phyloP scores from a whole-genome alignment of 176 grass and related monocot genomes.

The Eleusine indica region DNA sequence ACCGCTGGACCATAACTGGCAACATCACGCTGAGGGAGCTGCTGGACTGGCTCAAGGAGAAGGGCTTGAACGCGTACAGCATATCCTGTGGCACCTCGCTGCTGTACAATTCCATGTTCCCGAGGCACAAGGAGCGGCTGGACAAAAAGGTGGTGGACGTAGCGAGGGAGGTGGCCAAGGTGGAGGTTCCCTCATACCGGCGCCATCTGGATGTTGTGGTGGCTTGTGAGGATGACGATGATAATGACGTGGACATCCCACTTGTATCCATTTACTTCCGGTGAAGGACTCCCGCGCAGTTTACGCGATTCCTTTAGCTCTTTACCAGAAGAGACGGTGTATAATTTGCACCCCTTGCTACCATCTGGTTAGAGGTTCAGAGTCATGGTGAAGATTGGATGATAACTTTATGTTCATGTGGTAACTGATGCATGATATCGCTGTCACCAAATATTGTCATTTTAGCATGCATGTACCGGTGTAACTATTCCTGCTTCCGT shows the following conservation, averaged over 20 bases:
- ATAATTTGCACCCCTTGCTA: background rate
- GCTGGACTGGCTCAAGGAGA: conserved; percentile 76
- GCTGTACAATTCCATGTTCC: conserved; percentile 95
- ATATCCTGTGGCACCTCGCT: conserved; percentile 80
- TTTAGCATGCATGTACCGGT: background rate
- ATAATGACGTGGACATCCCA: conserved; percentile 87
- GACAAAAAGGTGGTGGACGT: conserved; percentile 73
- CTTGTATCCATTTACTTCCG: conserved; percentile 75
- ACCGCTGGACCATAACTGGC: conserved; percentile 76
- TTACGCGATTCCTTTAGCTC: background rate
- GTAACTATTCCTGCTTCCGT: no score
- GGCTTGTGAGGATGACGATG: conserved; percentile 84
- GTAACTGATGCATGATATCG: conserved; percentile 6
- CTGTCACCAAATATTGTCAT: background rate
- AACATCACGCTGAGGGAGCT: conserved; percentile 75
- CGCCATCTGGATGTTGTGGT: conserved; percentile 75
- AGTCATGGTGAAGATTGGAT: background rate
- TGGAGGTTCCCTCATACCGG: conserved; percentile 73
- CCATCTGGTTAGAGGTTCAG: no score
- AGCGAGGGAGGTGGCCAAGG: conserved; percentile 71
- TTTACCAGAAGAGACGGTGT: background rate
- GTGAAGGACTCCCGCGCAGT: conserved; percentile 36
- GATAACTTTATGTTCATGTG: conserved; percentile 11
- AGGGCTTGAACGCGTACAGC: conserved; percentile 80
- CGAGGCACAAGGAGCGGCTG: conserved; percentile 81